phyloP scores from a whole-genome alignment of 2,329 filamentous ascomycete species.

The Furcasterigmium furcatum region DNA sequence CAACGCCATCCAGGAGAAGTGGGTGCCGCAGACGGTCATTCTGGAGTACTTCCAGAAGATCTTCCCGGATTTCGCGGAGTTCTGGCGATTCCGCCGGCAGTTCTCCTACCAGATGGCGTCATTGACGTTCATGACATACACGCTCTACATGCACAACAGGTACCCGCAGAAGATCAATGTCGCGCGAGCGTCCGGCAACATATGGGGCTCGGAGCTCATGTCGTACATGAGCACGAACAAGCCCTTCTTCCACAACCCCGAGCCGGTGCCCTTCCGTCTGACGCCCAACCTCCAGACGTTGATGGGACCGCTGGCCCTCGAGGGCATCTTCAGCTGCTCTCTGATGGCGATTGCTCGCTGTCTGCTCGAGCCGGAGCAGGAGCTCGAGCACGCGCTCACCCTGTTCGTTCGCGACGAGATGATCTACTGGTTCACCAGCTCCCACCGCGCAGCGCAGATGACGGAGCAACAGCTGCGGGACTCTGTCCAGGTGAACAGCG shows the following conservation, averaged over 20 bases:
- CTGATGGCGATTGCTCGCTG: conserved; percentile 96
- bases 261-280: conserved; percentile 94
- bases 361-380: conserved; percentile 81
- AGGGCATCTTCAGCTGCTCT: conserved; percentile 92
- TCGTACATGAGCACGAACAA: conserved; percentile 81
- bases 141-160: conserved; percentile 94
- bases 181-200: conserved; percentile 79
- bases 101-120: conserved; percentile 95
- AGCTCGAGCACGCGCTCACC: conserved; percentile 91
- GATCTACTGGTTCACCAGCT: conserved; percentile 90
- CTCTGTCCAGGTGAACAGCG: conserved; percentile 80
- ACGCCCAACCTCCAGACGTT: conserved; percentile 94
- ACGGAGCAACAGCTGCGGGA: conserved; percentile 69
- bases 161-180: conserved; percentile 97
- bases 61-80: conserved; percentile 87
- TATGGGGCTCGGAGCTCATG: conserved; percentile 95
- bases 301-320: conserved; percentile 92
- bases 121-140: conserved; percentile 97
- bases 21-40: conserved; percentile 78
- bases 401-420: conserved; percentile 98
- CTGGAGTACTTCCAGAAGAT: conserved; percentile 86
- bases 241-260: conserved; percentile 90
- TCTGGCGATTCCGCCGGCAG: conserved; percentile 97
- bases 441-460: conserved; percentile 58
- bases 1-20: conserved; percentile 89